Conservation (phyloP, 768 basidiomycete genomes). For the Plicaturopsis crispa region DNA sequence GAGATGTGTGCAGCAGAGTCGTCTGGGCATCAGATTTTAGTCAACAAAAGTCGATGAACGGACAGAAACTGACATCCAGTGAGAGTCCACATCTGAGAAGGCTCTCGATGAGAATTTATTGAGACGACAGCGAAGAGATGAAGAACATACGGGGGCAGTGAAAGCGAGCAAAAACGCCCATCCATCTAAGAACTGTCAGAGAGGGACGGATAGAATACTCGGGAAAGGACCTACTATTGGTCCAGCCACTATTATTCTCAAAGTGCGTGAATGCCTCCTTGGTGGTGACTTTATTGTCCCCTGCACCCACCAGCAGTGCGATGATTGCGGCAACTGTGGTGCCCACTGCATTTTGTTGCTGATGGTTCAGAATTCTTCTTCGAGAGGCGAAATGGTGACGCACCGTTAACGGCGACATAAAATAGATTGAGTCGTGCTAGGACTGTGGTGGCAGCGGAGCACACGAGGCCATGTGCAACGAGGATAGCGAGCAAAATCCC, state of each 20-base stretch:
- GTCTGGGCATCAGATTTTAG: conserved; percentile 48
- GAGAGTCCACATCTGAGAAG: conserved; percentile 82
- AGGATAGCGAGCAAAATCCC: conserved; percentile 61
- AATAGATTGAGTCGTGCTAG: conserved; percentile 64
- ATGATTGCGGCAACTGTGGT: conserved; percentile 59
- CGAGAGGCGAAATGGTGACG: conserved; percentile 12
- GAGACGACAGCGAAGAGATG: too few relatives aligned
- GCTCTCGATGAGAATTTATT: too few relatives aligned
- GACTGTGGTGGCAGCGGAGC: conserved; percentile 59
- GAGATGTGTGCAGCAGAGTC: conserved; percentile 74
- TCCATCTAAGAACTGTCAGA: conserved; percentile 36
- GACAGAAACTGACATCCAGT: conserved; percentile 52
- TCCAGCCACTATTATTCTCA: conserved; percentile 69
- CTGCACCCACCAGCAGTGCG: conserved; percentile 48
- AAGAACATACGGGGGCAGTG: conserved; percentile 59
- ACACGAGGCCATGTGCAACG: conserved; percentile 61
- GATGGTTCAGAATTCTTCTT: background rate
- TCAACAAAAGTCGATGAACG: conserved; percentile 78
- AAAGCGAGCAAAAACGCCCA: conserved; percentile 73
- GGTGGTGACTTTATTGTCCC: conserved; percentile 53
- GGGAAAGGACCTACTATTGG: conserved; percentile 35
- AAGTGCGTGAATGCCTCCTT: conserved; percentile 61
- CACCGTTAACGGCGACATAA: conserved; percentile 61
- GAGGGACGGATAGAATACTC: background rate
- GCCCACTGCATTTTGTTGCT: conserved; percentile 39